phyloP scores from a whole-genome alignment of 2,329 filamentous ascomycete genomes.

The Epichloe sylvatica region DNA sequence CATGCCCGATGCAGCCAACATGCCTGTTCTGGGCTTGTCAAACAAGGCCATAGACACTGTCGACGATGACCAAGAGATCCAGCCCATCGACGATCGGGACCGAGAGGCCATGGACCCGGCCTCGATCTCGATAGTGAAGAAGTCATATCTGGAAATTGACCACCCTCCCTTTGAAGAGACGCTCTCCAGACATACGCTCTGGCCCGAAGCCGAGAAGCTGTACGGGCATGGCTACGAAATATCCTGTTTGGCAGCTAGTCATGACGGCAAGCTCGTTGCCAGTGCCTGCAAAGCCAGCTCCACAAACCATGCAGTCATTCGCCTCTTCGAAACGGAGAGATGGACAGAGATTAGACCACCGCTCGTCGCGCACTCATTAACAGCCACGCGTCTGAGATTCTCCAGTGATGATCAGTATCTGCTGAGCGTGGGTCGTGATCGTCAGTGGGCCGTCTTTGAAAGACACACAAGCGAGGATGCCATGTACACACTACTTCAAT shows the following conservation, averaged over 20 bases:
- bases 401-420: slow-evolving; percentile 59
- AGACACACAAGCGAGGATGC: slow-evolving; percentile 25
- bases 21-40: slow-evolving; percentile 86
- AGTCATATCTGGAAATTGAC: slow-evolving; percentile 48
- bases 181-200: slow-evolving; percentile 77
- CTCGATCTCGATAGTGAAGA: slow-evolving; percentile 39
- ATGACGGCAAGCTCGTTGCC: slow-evolving; percentile 63
- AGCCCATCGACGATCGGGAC: slow-evolving; percentile 31
- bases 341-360: slow-evolving; percentile 84
- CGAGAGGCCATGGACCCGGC: slow-evolving; percentile 41
- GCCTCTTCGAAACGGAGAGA: slow-evolving; percentile 70
- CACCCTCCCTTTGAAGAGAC: slow-evolving; percentile 83
- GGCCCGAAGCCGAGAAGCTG: slow-evolving; percentile 91
- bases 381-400: slow-evolving; percentile 71
- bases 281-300: slow-evolving; percentile 90
- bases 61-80: slow-evolving; percentile 35
- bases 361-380: slow-evolving; percentile 73
- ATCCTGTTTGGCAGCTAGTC: slow-evolving; percentile 66
- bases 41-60: slow-evolving; percentile 73
- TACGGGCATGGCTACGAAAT: slow-evolving; percentile 98
- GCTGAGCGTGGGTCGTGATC: slow-evolving; percentile 79
- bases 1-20: slow-evolving; percentile 80
- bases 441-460: slow-evolving; percentile 78
- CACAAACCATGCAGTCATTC: slow-evolving; percentile 84
- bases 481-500: slow-evolving; percentile 43